Base-by-base conservation (phyloP, 768 basidiomycete species). In the Boletellus sp. region DNA sequence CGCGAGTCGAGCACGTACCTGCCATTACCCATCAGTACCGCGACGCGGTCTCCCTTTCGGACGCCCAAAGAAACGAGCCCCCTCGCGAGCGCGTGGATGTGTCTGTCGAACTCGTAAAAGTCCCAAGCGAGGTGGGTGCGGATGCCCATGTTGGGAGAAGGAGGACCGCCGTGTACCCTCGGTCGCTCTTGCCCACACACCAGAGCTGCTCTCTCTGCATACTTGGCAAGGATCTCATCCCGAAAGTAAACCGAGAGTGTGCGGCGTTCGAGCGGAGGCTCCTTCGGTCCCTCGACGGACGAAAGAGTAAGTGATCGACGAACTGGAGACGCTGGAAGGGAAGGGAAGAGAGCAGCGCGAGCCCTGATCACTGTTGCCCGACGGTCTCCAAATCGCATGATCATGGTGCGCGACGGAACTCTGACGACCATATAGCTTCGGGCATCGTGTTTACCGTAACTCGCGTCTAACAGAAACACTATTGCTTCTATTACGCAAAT, bases 11-110 rank as follows among this genome's bases (percentile, higher is more conserved):
- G 23, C 7, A 13, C 71, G 32, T 55, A 87, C 90, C 90, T 92
- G 51, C 80, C 87, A 53, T 91, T 93, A 5, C 89, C 90, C 88
- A 92, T 89, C 34, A 91, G 68, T 7, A 90, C 85, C 1, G 78
- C 90, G 19, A 92, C 81, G 8, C 90, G 74, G 55, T 90, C 87
- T 0, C 90, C 90, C 61, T 79, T 85, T 63, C 72, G 69, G 4
- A 93, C 82, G 15, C 88, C 88, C 70, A 91, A 69, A 1, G 66
- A 67, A 13, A 90, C 51, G 17, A 93, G 71, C 0, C 90, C 90
- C 42, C 86, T 72, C 2, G 90, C 81, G 6, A 88, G 73, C 4
- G 87, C 83, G 37, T 74, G 69, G 36, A 87, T 80, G 56, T 87
- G 81, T 36, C 69, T 59, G 56, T 85, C 76, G 49, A 93, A 83